Conservation (phyloP, 1,284 basidiomycete species). For the Volvariella volvacea region DNA sequence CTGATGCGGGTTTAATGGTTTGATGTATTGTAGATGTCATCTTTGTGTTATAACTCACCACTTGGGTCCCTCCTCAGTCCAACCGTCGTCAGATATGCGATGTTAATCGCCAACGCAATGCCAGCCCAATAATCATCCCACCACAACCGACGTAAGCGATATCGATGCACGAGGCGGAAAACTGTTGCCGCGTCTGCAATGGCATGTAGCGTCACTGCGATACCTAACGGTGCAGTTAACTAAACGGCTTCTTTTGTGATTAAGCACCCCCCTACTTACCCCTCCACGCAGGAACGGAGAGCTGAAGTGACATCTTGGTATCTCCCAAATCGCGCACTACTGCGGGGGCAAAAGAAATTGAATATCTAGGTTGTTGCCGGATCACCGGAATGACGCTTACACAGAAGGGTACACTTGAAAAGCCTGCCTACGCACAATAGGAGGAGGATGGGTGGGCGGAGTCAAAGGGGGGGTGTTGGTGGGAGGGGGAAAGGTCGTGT, state of each 20-base stretch:
- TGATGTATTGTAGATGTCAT: neutral
- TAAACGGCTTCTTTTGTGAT: neutral
- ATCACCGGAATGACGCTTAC: neutral
- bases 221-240: neutral
- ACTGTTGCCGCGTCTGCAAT: conserved; percentile 6
- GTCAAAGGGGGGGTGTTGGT: neutral
- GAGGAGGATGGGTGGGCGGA: too few relatives aligned
- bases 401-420: too few relatives aligned
- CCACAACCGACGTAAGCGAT: conserved; percentile 7
- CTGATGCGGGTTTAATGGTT: neutral
- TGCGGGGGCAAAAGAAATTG: neutral
- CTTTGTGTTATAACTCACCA: neutral
- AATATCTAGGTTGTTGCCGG: neutral
- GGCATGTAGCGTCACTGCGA: conserved; percentile 3
- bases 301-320: neutral
- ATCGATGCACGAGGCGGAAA: conserved; percentile 12
- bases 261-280: neutral
- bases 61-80: conserved; percentile 5
- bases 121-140: conserved; percentile 13
- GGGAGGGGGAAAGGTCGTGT: neutral
- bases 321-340: neutral
- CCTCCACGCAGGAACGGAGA: neutral
- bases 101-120: conserved; percentile 3
- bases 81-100: neutral
- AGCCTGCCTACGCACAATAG: too few relatives aligned